Evolutionary conservation across 495 filamentous ascomycete species (phyloP), one percentile per base, ranked within the genome.

Genomic region (Podospora pseudoanserina): DNA sequence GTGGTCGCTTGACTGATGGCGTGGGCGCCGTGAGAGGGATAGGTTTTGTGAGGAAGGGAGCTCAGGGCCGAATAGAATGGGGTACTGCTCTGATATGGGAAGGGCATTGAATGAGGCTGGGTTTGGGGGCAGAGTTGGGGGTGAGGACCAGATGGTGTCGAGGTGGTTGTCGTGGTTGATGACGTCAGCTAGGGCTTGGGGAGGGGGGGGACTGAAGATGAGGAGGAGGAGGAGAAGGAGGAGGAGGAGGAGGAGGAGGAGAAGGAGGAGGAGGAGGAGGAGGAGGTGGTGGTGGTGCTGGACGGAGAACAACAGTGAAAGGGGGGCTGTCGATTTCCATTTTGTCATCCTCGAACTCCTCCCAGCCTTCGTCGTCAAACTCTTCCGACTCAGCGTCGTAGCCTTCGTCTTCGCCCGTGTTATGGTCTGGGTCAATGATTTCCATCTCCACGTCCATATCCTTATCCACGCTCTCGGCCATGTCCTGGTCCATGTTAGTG

Each of bases 81-180:
- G n/a, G 55, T 19, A 19, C 18, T 58, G 55, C n/a, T 19, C 55
- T 58, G 55, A 19, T 58, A 20, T 4, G 0, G 55, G 23, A 18
- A 58, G 23, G 19, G 55, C n/a, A 11, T 7, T 6, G 55, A 58
- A 58, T 4, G n/a, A 26, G 55, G 55, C 6, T 58, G n/a, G 55
- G 4, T 26, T 23, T 1, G 55, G 49, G 26, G 64, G 5, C 4
- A 18, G 27, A 1, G n/a, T 15, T 34, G 23, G 64, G 2, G 7
- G 55, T 13, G 55, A 19, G n/a, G 55, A 58, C 55, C n/a, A 58
- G 55, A 19, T 65, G 26, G 13, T 28, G 26, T 56, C 19, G 49
- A 27, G n/a, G 26, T 57, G 5, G 49, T 56, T 28, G 20, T 65
- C 20, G 49, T 18, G 49, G 63, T 44, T 65, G 44, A 56, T 57